Base-by-base conservation (phyloP, 371 early-diverging fungal genomes). In the Circinella minor region DNA sequence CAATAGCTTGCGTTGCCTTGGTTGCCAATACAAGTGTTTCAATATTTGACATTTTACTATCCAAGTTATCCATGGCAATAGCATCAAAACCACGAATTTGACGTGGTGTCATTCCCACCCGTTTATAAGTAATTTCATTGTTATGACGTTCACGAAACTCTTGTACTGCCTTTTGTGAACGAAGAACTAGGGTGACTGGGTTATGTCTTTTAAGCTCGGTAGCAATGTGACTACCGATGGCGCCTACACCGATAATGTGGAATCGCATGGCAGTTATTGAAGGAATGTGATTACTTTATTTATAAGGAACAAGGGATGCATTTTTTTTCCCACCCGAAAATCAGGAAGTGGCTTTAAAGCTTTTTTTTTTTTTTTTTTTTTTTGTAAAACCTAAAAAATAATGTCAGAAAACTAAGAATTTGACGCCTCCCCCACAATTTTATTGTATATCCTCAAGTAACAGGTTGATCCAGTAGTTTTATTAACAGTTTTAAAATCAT, bases 201-300 rank as follows among this genome's bases (percentile, higher is more conserved):
- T 77, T 72, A 3, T 74, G 70, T 5, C 54, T 14, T 34, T 69
- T 73, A 18, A 84, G 66, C 9, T 71, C 49, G 17, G 74, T 55
- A 13, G 78, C 81, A 27, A 84, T 55, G 55, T 76, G 78, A 36
- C 81, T 81, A 20, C 85, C 85, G 48, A 84, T 75, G n/a, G 85
- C 85, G 4, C 85, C 85, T 37, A 81, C 74, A n/a, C 85, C 85
- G 1, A 84, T 68, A 43, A 84, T 70, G 64, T 84, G 78, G 48
- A 79, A 77, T 34, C 55, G 77, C 80, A 82, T 57, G 57, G n/a
- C 1, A 17, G 15, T 13, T 51, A 0, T 17, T n/a, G 6, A 51
- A 51, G 51, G 27, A 27, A 2, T 27, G 27, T 27, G 27, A 27
- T 27, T 27, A 27, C 27, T 27, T 27, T 27, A 43, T 43, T 43